Evolutionary conservation across 441 rosid genomes (phyloP), one percentile per base, ranked within the genome.

Genomic region (Adansonia grandidieri): DNA sequence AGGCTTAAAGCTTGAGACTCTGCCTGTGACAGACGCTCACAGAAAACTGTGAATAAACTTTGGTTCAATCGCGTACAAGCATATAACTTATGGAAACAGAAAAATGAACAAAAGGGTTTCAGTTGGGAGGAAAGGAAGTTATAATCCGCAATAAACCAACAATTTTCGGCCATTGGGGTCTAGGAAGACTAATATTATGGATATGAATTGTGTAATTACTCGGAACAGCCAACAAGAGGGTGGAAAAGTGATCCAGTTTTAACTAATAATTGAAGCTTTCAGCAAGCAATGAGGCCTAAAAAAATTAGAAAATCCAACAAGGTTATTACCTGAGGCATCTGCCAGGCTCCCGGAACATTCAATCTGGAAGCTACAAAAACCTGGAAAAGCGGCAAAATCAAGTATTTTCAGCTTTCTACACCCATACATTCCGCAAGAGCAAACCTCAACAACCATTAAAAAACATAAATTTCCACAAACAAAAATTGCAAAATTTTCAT

Each of bases 301-400:
- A 67, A 9, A 64, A 56, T 61, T n/a, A 24, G 42, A 58, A 50
- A 53, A 68, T 57, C 72, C n/a, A 53, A 10, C 8, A 51, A 14
- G 63, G 63, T 11, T n/a, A 75, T 24, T 70, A 92, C 99, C 99
- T 96, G 99, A 82, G 98, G 98, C 99, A 96, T 96, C 87, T 96
- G 99, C 99, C 99, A 96, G 15, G 97, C 99, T 90, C 99, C 99
- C 0, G 98, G 99, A 84, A 96, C 98, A 86, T 96, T 96, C 84
- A 96, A 83, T 80, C 97, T 96, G 1, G 99, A 94, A 45, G 92
- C 99, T 84, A 96, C 99, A 85, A 96, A 96, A 19, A 96, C 89
- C 99, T 96, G 19, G 20, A 1, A 15, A 37, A 37, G 40, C 40
- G 40, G 40, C 64, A 78, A 81, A 60, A 62, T 40, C 9, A 77